A percentile compares a stretch with the other conserved stretches of the same genome.
Conservation (phyloP, 441 rosid species). For the Flueggea neowawraea region DNA sequence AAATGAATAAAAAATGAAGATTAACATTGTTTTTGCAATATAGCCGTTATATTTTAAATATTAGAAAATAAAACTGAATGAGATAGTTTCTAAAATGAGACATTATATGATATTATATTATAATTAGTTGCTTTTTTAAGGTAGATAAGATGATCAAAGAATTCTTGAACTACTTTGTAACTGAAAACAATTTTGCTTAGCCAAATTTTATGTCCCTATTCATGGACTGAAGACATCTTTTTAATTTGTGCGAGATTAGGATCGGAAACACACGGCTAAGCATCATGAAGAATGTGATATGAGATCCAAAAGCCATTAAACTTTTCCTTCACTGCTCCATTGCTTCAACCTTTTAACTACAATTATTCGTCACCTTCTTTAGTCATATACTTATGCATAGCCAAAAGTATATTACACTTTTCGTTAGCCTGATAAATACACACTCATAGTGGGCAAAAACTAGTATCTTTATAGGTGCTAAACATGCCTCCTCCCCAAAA, state of each 20-base stretch:
- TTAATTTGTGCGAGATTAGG: background rate
- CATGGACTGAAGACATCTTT: background rate
- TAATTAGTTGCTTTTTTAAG: too few relatives aligned
- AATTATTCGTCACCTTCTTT: conserved; percentile 7
- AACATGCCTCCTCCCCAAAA: conserved; percentile 30
- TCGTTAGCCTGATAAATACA: conserved; percentile 17
- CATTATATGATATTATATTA: too few relatives aligned
- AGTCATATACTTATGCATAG: conserved; percentile 1
- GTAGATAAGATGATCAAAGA: too few relatives aligned
- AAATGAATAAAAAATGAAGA: too few relatives aligned
- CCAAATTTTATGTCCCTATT: background rate
- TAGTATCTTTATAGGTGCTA: conserved; percentile 9
- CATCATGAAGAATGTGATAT: conserved; percentile 1
- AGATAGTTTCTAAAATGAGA: too few relatives aligned
- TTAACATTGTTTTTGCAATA: too few relatives aligned
- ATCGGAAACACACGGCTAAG: conserved; percentile 2
- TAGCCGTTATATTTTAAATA: too few relatives aligned
- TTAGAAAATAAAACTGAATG: too few relatives aligned
- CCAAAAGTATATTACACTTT: conserved; percentile 12
- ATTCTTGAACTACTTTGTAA: too few relatives aligned
- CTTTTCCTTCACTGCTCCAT: background rate
- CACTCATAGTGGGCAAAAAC: conserved; percentile 15
- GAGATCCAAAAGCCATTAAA: background rate
- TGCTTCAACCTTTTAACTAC: conserved; percentile 4
- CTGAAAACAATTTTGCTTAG: background rate